Evolutionary conservation across 805 yeast genomes (phyloP).

Genomic region (Cyberlindnera veronae): DNA sequence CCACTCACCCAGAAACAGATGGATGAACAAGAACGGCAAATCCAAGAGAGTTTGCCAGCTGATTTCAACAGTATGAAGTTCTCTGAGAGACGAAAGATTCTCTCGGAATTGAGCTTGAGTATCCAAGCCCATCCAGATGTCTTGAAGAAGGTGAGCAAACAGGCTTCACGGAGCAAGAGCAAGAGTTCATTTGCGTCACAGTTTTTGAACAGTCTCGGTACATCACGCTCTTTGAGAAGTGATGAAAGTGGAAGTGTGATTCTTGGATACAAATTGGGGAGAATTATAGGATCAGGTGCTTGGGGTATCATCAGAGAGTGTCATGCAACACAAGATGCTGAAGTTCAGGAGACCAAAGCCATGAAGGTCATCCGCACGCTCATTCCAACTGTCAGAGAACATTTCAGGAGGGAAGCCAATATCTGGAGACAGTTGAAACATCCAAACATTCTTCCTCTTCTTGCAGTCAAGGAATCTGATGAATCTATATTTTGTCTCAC

Average conservation of each 20-base stretch:
- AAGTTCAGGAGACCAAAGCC: slow-evolving; percentile 40
- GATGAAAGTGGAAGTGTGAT: slow-evolving; percentile 71
- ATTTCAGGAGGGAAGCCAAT: slow-evolving; percentile 65
- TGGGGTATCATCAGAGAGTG: slow-evolving; percentile 87
- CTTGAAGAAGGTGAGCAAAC: slow-evolving; percentile 26
- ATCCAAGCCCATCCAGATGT: slow-evolving; percentile 33
- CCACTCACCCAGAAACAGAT: slow-evolving; percentile 26
- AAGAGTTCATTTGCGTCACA: slow-evolving; percentile 27
- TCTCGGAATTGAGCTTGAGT: slow-evolving; percentile 32
- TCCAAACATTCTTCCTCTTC: slow-evolving; percentile 58
- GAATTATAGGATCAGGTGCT: slow-evolving; percentile 82
- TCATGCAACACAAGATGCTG: slow-evolving; percentile 27
- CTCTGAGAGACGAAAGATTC: slow-evolving; percentile 50
- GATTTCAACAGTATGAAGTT: slow-evolving; percentile 56
- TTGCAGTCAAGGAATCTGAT: slow-evolving; percentile 58
- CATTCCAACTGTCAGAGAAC: slow-evolving; percentile 47
- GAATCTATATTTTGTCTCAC: slow-evolving; percentile 71
- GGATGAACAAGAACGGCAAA: slow-evolving; percentile 26
- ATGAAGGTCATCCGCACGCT: slow-evolving; percentile 60
- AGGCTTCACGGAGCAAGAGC: slow-evolving; percentile 24
- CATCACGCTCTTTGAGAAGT: slow-evolving; percentile 16
- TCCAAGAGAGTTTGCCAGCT: slow-evolving; percentile 40
- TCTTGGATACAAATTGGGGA: slow-evolving; percentile 61
- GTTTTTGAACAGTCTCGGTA: slow-evolving; percentile 16
- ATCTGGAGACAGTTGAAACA: slow-evolving; percentile 75